Evolutionary conservation across 805 yeast species (phyloP).

Genomic region (Ogataea trehalophila): DNA sequence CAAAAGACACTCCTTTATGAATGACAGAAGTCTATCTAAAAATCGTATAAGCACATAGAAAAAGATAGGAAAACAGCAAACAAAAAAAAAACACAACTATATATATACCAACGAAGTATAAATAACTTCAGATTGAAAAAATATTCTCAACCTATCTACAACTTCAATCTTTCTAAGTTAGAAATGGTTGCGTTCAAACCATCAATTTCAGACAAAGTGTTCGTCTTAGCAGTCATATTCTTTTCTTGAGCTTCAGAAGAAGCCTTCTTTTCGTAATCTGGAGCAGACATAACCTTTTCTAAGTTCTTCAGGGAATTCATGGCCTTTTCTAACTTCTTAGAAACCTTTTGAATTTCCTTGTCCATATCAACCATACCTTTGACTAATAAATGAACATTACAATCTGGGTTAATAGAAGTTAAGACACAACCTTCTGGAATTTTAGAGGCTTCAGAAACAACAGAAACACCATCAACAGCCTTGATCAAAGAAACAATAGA

Average conservation of each 20-base stretch:
- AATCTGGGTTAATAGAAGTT: slow-evolving; percentile 71
- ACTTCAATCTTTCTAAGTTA: slow-evolving; percentile 75
- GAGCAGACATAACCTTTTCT: slow-evolving; percentile 61
- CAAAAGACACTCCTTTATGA: background rate
- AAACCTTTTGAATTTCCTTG: slow-evolving; percentile 80
- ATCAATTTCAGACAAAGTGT: slow-evolving; percentile 78
- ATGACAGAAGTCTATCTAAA: too few relatives aligned
- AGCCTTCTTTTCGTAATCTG: slow-evolving; percentile 86
- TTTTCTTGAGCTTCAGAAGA: slow-evolving; percentile 74
- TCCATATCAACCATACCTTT: slow-evolving; percentile 94
- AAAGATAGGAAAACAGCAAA: background rate
- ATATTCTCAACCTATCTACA: slow-evolving; percentile 25
- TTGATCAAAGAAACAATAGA: slow-evolving; percentile 90
- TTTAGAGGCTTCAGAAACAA: slow-evolving; percentile 48
- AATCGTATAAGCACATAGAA: background rate
- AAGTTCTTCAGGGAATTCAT: slow-evolving; percentile 54
- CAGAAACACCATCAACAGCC: slow-evolving; percentile 73
- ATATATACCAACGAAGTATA: background rate
- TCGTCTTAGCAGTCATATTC: slow-evolving; percentile 64
- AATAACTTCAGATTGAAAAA: too few relatives aligned
- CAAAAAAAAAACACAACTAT: background rate
- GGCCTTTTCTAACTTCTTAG: slow-evolving; percentile 67
- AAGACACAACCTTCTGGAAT: slow-evolving; percentile 91
- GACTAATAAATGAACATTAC: slow-evolving; percentile 84
- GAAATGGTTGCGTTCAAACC: slow-evolving; percentile 83